Conservation (phyloP, 2,329 filamentous ascomycete species). For the Ceratocystis alfenasii region DNA sequence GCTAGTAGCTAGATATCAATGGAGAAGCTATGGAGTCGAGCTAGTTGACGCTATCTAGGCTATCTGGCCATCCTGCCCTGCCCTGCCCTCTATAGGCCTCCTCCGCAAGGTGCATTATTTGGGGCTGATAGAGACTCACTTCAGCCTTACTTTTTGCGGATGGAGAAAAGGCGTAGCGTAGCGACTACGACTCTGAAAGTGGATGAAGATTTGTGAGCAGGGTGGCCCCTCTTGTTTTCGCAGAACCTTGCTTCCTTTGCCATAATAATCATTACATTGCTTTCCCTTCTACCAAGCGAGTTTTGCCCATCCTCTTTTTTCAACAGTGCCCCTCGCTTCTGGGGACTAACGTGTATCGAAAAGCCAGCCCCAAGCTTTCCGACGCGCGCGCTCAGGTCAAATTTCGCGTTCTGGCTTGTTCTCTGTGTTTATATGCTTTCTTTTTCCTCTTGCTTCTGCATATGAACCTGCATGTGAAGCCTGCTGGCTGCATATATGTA, state of each 20-base stretch:
- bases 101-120: background rate
- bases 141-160: background rate
- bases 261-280: background rate
- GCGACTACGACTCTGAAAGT: background rate
- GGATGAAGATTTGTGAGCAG: constrained; percentile 7
- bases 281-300: background rate
- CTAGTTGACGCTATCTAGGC: too few species aligned
- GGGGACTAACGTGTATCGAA: background rate
- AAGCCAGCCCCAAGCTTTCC: background rate
- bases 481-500: background rate
- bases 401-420: background rate
- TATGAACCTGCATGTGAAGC: background rate
- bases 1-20: too few species aligned
- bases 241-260: background rate
- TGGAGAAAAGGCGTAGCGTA: background rate
- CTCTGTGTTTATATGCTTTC: background rate
- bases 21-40: too few species aligned
- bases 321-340: background rate
- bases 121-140: background rate
- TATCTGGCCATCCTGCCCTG: background rate
- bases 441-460: background rate
- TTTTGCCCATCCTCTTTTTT: background rate
- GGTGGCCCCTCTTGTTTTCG: background rate
- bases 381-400: background rate
- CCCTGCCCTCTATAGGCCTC: background rate